Evolutionary conservation across 495 filamentous ascomycete species (phyloP).

Genomic region (Neurospora sp.): DNA sequence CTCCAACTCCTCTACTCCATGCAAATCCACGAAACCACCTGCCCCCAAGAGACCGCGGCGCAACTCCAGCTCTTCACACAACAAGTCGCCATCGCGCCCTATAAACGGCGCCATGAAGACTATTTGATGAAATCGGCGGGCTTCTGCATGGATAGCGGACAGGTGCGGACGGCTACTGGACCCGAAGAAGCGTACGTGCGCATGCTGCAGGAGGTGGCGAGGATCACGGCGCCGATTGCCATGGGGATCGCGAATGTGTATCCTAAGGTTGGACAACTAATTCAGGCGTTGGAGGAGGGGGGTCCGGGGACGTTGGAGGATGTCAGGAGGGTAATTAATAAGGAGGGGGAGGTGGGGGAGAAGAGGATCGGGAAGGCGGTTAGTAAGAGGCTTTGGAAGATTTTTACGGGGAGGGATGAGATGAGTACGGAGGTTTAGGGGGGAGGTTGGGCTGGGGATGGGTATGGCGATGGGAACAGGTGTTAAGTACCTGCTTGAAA

Average conservation of each 20-base stretch:
- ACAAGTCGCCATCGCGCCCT: constrained; percentile 69
- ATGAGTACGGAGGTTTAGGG: constrained; percentile 44
- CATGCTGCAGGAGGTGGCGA: constrained; percentile 70
- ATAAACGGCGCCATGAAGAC: constrained; percentile 40
- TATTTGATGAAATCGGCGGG: constrained; percentile 38
- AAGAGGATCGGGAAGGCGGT: constrained; percentile 56
- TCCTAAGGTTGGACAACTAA: constrained; percentile 45
- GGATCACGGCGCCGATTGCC: constrained; percentile 64
- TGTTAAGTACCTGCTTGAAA: too few species aligned
- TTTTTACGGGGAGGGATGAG: constrained; percentile 62
- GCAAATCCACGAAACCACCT: constrained; percentile 63
- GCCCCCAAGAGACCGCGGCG: constrained; percentile 59
- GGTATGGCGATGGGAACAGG: too few species aligned
- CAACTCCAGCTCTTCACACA: constrained; percentile 71
- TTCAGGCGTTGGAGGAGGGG: constrained; percentile 45
- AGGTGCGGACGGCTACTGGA: constrained; percentile 64
- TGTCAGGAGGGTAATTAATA: constrained; percentile 57
- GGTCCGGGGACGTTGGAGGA: constrained; percentile 54
- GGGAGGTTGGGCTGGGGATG: too few species aligned
- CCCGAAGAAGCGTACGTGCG: constrained; percentile 59
- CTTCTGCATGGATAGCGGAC: constrained; percentile 78
- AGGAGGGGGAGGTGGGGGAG: constrained; percentile 55
- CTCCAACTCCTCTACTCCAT: constrained; percentile 60
- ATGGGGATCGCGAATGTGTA: constrained; percentile 59
- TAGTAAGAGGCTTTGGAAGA: constrained; percentile 64